Base-by-base conservation (phyloP, 306 rosid species). In the Cajanus cajan region DNA sequence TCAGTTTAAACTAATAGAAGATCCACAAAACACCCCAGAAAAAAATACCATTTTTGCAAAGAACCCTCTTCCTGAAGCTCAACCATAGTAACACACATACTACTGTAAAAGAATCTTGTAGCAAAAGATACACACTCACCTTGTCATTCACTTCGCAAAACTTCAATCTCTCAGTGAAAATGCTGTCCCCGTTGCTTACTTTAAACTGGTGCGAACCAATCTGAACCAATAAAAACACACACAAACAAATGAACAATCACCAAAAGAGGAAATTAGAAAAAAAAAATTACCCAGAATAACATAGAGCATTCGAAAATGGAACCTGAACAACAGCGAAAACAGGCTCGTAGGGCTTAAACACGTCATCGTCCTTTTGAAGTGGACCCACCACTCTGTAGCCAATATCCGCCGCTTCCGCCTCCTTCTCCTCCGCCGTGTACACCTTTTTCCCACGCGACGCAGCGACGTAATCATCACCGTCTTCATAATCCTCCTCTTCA, bases 181-280 rank as follows among this genome's bases (percentile, higher is more conserved):
- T 84, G 87, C 89, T 78, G 80, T 96, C 96, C 76, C 96, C 77
- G 16, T 93, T 96, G 88, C 98, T 90, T 54, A 91, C 93, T 87
- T 95, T 93, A 84, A 93, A 93, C 86, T 93, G 94, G 78, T 95
- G 98, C 12, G 97, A 95, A 50, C 99, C 99, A 82, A 95, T 79
- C 98, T 93, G 77, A 68, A 63, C 34, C 66, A 64, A 45, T 1
- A 45, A 25, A 13, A 52, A 33, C 13, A 37, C n/a, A 12, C 24
- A 24, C 0, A 13, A 28, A 12, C 24, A 24, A 3, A 45, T 6
- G 4, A 54, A 68, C 33, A 16, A 5, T 71, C 28, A 71, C 25
- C 4, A 76, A 61, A 76, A 34, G n/a, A 0, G 4, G 61, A n/a
- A 8, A 50, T 3, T 6, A 3, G 31, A 28, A 28, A 55, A 55